phyloP scores from a whole-genome alignment of 2,329 filamentous ascomycete species.

The Ophiostoma himal-ulmi region DNA sequence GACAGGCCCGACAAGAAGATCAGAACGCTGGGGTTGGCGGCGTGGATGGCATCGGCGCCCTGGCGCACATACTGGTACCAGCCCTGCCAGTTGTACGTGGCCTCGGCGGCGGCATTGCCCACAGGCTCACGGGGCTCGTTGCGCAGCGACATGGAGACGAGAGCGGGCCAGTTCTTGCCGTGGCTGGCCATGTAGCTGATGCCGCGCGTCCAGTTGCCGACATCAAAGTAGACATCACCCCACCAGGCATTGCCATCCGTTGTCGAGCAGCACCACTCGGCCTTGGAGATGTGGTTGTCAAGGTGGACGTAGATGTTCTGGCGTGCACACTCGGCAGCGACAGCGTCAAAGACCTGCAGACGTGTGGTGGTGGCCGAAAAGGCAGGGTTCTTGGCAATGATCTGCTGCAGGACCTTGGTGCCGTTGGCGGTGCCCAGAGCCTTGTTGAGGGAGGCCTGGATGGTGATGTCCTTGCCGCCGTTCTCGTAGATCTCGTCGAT shows the following conservation, averaged over 20 bases:
- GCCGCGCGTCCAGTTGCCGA: slow-evolving; percentile 55
- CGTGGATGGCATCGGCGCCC: slow-evolving; percentile 46
- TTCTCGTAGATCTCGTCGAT: slow-evolving; percentile 52
- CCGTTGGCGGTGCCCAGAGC: slow-evolving; percentile 51
- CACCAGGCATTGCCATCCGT: slow-evolving; percentile 56
- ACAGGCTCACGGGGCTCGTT: slow-evolving; percentile 48
- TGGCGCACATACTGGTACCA: slow-evolving; percentile 49
- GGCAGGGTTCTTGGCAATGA: slow-evolving; percentile 51
- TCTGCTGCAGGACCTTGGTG: slow-evolving; percentile 43
- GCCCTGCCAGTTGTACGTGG: slow-evolving; percentile 50
- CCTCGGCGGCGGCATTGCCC: slow-evolving; percentile 32
- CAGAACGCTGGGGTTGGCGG: slow-evolving; percentile 46
- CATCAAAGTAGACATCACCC: slow-evolving; percentile 54
- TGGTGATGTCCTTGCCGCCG: slow-evolving; percentile 41
- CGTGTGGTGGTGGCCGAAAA: slow-evolving; percentile 52
- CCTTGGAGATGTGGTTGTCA: slow-evolving; percentile 57
- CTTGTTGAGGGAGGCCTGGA: slow-evolving; percentile 32
- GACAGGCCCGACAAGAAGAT: slow-evolving; percentile 55
- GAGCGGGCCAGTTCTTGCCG: slow-evolving; percentile 42
- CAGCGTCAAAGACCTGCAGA: slow-evolving; percentile 55
- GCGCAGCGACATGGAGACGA: slow-evolving; percentile 47
- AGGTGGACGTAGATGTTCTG: slow-evolving; percentile 54
- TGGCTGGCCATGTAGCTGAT: slow-evolving; percentile 55
- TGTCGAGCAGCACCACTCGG: slow-evolving; percentile 52
- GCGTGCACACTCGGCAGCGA: slow-evolving; percentile 51